Conservation (phyloP, 441 rosid species). For the Metrosideros polymorpha region DNA sequence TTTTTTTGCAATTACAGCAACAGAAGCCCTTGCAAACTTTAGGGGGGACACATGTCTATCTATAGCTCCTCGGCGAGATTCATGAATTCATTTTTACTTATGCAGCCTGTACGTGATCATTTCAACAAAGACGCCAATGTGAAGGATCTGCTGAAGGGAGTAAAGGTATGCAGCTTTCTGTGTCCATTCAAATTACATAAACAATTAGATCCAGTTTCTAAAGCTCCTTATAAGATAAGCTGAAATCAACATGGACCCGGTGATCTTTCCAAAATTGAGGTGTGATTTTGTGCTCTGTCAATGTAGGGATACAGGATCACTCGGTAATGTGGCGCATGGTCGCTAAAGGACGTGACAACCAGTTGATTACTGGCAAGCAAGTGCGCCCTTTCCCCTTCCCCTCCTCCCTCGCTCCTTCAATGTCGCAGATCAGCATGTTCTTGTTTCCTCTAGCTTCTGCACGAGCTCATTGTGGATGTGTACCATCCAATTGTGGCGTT, state of each 20-base stretch:
- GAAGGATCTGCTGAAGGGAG: conserved; percentile 60
- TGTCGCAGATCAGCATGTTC: not conserved
- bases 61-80: no score
- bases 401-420: not conserved
- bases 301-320: conserved; percentile 42
- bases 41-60: no score
- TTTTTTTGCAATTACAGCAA: not conserved
- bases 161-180: conserved; percentile 38
- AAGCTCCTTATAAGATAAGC: not conserved
- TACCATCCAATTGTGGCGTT: not conserved
- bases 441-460: not conserved
- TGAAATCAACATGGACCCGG: not conserved
- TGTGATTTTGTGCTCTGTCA: not conserved
- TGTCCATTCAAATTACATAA: not conserved
- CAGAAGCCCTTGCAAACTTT: not conserved
- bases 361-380: not conserved
- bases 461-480: not conserved
- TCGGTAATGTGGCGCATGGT: conserved; percentile 12
- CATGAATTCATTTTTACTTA: not conserved
- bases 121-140: conserved; percentile 49
- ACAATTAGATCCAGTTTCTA: not conserved
- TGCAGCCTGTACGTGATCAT: conserved; percentile 85
- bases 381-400: not conserved
- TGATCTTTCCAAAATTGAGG: not conserved
- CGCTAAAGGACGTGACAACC: not conserved